Evolutionary conservation across 2,329 filamentous ascomycete genomes (phyloP).

Genomic region (Ceratocystis smalleyi): DNA sequence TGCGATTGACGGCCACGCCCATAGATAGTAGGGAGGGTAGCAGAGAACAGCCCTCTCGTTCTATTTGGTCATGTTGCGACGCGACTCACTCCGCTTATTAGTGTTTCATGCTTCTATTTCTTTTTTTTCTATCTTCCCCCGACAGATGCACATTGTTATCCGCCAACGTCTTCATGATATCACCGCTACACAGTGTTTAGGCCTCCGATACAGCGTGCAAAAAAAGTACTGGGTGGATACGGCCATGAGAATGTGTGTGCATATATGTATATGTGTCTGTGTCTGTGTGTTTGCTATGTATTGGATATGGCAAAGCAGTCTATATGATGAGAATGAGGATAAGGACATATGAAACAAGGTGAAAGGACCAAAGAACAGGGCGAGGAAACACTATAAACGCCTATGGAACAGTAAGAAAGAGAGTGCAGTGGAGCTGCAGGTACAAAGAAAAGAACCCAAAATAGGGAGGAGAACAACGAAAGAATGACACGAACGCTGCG

Average conservation of each 20-base stretch:
- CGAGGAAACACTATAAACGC: not conserved
- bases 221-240: too few relatives aligned
- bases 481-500: not conserved
- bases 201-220: not conserved
- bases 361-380: not conserved
- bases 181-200: not conserved
- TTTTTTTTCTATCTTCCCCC: not conserved
- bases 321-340: not conserved
- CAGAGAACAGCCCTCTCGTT: not conserved
- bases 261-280: not conserved
- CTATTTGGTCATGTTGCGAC: not conserved
- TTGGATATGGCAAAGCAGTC: not conserved
- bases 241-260: not conserved
- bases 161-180: not conserved
- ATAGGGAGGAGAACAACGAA: not conserved
- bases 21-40: not conserved
- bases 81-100: not conserved
- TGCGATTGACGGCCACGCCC: not conserved
- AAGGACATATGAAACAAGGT: not conserved
- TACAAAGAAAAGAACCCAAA: too few relatives aligned
- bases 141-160: conserved; percentile 1
- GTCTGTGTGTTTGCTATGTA: not conserved
- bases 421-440: too few relatives aligned
- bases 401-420: too few relatives aligned
- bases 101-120: not conserved